Evolutionary conservation across 2,329 filamentous ascomycete species (phyloP), one percentile per base, ranked within the genome.

Genomic region (Mycosphaerelloides madeirae): DNA sequence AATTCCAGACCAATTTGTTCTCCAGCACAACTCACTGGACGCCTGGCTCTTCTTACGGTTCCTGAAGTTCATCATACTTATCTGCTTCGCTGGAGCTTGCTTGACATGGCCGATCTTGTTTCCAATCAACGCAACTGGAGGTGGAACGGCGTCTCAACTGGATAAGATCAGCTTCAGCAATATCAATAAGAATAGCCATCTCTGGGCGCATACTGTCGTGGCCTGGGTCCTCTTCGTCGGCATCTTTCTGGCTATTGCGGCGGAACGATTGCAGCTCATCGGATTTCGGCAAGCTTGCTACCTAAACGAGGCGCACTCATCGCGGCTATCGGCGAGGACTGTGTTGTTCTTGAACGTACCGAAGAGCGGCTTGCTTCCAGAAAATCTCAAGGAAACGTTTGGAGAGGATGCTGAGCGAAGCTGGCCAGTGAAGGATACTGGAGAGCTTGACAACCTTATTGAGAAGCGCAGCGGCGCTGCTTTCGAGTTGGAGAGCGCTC

Each of bases 271-370:
- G 53, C 71, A 63, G 44, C 61, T 69, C n/a, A 67, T 74, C 53
- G 72, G 73, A 35, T 59, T 72, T 5, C 67, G 72, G 29, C 72
- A 75, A 54, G 72, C 72, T 13, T 72, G 70, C 49, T 67, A 71
- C 16, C 59, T 72, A 9, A 69, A 69, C 16, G 67, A 69, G 12
- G 63, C 60, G 42, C 66, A 70, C 38, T 64, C 70, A 39, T 68
- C 66, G 37, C 68, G 68, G 34, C 54, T 75, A 8, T 74, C 72
- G 3, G 64, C 71, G 22, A 64, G 66, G 43, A 75, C 72, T 4
- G 71, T 75, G 13, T 59, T 75, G 3, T 75, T 72, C 56, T 65
- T 71, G 49, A 70, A 68, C 31, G 71, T 73, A 1, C 71, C 72
- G 1, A 41, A 41, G 7, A 57, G 61, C 7, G 58, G 57, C 9